Percentiles rank a stretch among this genome's conserved stretches.
phyloP scores from a whole-genome alignment of 2,329 filamentous ascomycete genomes.

The Xylariaceae sp. region DNA sequence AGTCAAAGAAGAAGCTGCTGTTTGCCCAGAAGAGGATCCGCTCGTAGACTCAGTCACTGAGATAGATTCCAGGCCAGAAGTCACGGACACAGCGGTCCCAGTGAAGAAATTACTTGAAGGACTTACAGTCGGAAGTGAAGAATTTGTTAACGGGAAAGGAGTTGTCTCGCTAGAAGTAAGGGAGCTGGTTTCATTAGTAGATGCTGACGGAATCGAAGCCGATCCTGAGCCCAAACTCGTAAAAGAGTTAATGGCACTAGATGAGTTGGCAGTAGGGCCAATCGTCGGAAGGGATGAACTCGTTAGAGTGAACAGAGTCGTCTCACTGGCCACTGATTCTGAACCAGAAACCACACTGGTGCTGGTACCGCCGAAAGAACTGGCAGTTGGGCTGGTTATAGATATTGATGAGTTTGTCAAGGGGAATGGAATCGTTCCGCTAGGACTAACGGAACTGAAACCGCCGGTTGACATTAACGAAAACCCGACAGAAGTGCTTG shows the following conservation, averaged over 20 bases:
- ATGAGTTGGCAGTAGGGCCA: not conserved
- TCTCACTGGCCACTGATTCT: slow-evolving; percentile 11
- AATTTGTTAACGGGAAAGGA: slow-evolving; percentile 13
- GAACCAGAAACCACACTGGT: not conserved
- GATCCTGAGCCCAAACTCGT: slow-evolving; percentile 4
- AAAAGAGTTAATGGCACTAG: not conserved
- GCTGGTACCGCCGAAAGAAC: not conserved
- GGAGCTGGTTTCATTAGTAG: slow-evolving; percentile 3
- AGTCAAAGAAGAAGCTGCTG: not conserved
- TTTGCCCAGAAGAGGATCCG: not conserved
- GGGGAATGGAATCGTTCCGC: slow-evolving; percentile 23
- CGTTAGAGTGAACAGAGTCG: slow-evolving; percentile 10
- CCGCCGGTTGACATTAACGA: not conserved
- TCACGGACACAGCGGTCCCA: not conserved
- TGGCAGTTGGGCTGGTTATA: slow-evolving; percentile 17
- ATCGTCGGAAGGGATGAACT: slow-evolving; percentile 6
- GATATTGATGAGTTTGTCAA: slow-evolving; percentile 27
- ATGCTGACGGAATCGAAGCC: not conserved
- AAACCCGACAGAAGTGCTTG: slow-evolving; percentile 7
- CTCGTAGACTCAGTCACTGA: not conserved
- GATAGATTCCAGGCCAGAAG: not conserved
- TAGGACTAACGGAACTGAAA: not conserved
- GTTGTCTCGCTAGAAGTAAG: not conserved
- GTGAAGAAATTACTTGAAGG: slow-evolving; percentile 1
- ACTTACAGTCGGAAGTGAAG: slow-evolving; percentile 8